phyloP scores from a whole-genome alignment of 2,329 filamentous ascomycete genomes.

The Didymella pomorum region DNA sequence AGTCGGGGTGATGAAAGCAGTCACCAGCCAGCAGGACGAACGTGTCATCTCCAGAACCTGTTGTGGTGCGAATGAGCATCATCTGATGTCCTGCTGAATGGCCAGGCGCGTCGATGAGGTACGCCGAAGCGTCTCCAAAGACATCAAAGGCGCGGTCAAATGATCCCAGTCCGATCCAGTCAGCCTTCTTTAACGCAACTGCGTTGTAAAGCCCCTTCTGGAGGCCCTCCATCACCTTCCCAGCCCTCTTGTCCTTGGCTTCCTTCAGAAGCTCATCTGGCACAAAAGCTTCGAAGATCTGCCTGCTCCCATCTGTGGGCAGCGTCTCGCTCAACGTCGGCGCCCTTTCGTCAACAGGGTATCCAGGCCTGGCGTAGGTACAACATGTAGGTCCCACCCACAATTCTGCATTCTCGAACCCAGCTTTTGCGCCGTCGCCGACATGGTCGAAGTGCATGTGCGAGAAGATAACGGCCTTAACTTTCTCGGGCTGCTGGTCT shows the following conservation, averaged over 20 bases:
- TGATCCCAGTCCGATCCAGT: constrained; percentile 50
- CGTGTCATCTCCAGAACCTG: constrained; percentile 18
- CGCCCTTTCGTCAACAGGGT: constrained; percentile 34
- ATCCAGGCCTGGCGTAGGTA: constrained; percentile 44
- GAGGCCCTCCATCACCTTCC: constrained; percentile 35
- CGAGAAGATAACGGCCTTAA: constrained; percentile 52
- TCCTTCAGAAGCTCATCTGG: constrained; percentile 40
- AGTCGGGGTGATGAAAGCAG: constrained; percentile 41
- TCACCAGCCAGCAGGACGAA: constrained; percentile 46
- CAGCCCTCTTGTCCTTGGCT: constrained; percentile 35
- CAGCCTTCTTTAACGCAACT: constrained; percentile 34
- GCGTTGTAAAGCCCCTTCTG: constrained; percentile 40
- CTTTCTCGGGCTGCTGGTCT: constrained; percentile 49
- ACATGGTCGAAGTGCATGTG: constrained; percentile 54
- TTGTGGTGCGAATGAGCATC: constrained; percentile 41
- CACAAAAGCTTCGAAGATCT: constrained; percentile 49
- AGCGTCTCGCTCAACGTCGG: constrained; percentile 53
- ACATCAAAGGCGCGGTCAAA: constrained; percentile 59
- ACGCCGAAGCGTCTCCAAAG: constrained; percentile 59
- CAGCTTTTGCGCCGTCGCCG: constrained; percentile 49
- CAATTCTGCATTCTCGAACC: constrained; percentile 49
- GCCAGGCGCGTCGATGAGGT: constrained; percentile 60
- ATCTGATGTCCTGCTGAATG: constrained; percentile 63
- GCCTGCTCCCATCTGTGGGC: constrained; percentile 53
- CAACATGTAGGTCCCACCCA: constrained; percentile 50